phyloP scores from a whole-genome alignment of 2,329 filamentous ascomycete species.

The Pseudocercospora macadamiae region DNA sequence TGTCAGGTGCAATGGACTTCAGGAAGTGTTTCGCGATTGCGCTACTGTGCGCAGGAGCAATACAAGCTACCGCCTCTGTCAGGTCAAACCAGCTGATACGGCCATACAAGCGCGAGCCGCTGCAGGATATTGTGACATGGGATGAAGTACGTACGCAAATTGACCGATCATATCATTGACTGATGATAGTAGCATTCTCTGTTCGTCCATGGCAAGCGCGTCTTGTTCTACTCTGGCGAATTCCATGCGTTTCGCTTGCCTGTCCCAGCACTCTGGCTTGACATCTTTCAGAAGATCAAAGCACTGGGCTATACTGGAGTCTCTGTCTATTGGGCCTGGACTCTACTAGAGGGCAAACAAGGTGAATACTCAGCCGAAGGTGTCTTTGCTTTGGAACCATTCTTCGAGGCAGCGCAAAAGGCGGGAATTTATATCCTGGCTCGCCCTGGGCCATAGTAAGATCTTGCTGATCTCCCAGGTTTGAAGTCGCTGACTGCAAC shows the following conservation, averaged over 20 bases:
- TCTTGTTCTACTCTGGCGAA: slow-evolving; percentile 74
- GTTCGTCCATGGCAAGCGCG: slow-evolving; percentile 68
- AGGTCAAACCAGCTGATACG: slow-evolving; percentile 51
- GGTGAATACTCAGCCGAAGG: slow-evolving; percentile 72
- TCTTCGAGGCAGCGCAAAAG: slow-evolving; percentile 73
- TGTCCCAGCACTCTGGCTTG: slow-evolving; percentile 66
- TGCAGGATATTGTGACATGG: slow-evolving; percentile 69
- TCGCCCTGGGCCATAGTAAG: slow-evolving; percentile 32
- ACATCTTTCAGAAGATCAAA: slow-evolving; percentile 82
- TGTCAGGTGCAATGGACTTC: no score
- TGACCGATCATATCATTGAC: neutral
- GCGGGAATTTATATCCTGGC: slow-evolving; percentile 79
- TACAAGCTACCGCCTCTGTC: no score
- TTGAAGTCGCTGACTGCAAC: neutral
- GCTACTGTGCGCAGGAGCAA: no score
- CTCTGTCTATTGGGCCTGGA: slow-evolving; percentile 81
- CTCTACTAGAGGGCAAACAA: slow-evolving; percentile 71
- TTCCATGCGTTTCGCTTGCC: slow-evolving; percentile 71
- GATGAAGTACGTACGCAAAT: slow-evolving; percentile 55
- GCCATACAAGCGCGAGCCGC: slow-evolving; percentile 51
- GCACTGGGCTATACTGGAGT: slow-evolving; percentile 78
- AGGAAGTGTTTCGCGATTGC: no score
- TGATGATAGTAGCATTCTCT: slow-evolving; percentile 56
- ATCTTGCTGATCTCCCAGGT: neutral
- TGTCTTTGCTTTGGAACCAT: slow-evolving; percentile 71